phyloP scores from a whole-genome alignment of 768 basidiomycete species.

The Lactarius sanguifluus region DNA sequence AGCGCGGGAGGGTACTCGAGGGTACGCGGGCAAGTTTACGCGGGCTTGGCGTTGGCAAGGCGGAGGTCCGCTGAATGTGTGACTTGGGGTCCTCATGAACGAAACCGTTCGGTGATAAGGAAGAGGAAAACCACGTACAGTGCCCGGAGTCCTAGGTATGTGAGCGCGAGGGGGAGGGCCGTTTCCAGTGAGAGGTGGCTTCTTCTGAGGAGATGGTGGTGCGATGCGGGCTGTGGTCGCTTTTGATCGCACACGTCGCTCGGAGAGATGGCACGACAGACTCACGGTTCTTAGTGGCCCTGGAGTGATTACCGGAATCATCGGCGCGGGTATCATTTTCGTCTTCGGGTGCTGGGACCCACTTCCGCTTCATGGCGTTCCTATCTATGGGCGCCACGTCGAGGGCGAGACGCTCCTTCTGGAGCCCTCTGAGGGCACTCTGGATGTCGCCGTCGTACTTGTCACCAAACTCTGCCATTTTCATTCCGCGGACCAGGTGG shows the following conservation, averaged over 20 bases:
- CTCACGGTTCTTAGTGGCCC: conserved; percentile 33
- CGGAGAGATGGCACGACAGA: background rate
- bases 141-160: conserved; percentile 35
- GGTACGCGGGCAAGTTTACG: conserved; percentile 36
- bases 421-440: conserved; percentile 64
- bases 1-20: conserved; percentile 39
- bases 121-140: conserved; percentile 29
- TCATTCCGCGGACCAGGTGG: conserved; percentile 67
- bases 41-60: conserved; percentile 39
- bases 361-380: conserved; percentile 72
- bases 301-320: conserved; percentile 26
- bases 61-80: conserved; percentile 33
- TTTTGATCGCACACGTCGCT: background rate
- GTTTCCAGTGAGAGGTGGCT: conserved; percentile 37
- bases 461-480: conserved; percentile 74
- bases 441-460: conserved; percentile 79
- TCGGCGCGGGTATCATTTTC: conserved; percentile 44
- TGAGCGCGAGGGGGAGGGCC: conserved; percentile 28
- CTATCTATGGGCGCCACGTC: conserved; percentile 59
- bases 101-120: conserved; percentile 8
- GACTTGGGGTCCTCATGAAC: conserved; percentile 30
- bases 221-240: conserved; percentile 50
- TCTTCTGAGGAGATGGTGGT: conserved; percentile 54
- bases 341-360: conserved; percentile 64
- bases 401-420: conserved; percentile 58